Conservation (phyloP, 2,329 filamentous ascomycete species). For the Ilyonectria robusta region DNA sequence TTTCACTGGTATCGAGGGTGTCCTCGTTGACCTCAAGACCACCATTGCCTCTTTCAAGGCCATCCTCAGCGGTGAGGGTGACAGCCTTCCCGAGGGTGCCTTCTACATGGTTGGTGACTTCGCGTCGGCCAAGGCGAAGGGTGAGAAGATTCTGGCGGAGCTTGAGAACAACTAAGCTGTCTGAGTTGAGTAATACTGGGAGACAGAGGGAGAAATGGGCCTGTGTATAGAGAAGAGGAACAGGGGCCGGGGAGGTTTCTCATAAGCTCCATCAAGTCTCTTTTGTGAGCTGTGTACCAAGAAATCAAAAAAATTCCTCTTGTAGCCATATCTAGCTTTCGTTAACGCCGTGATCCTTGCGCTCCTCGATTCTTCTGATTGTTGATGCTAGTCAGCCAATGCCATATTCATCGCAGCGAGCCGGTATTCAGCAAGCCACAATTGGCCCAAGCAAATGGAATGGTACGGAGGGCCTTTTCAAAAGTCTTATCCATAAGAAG, state of each 20-base stretch:
- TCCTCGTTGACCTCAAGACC: conserved; percentile 98
- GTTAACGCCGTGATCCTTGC: conserved; percentile 40
- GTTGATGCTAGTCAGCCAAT: too few relatives aligned
- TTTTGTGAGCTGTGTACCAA: conserved; percentile 75
- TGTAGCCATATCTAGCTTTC: conserved; percentile 54
- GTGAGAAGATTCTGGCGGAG: conserved; percentile 99
- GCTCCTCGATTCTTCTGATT: too few relatives aligned
- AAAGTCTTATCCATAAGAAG: too few relatives aligned
- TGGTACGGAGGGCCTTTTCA: too few relatives aligned
- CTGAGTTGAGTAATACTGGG: conserved; percentile 55
- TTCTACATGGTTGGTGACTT: conserved; percentile 99
- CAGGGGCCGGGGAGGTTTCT: conserved; percentile 64
- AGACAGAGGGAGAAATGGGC: conserved; percentile 53
- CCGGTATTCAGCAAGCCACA: too few relatives aligned
- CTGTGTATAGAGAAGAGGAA: conserved; percentile 73
- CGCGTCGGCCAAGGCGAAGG: conserved; percentile 92
- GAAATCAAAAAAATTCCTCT: conserved; percentile 66
- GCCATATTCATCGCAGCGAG: too few relatives aligned
- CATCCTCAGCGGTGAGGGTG: conserved; percentile 94
- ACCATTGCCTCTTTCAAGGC: conserved; percentile 98
- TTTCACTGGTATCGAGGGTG: conserved; percentile 95
- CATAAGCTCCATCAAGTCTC: conserved; percentile 70
- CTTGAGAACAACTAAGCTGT: conserved; percentile 75
- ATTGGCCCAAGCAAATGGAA: not conserved
- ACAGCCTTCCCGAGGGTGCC: conserved; percentile 92